Evolutionary conservation across 202 grass and related monocot genomes (phyloP).

Genomic region (Cymbopogon flexuosus): DNA sequence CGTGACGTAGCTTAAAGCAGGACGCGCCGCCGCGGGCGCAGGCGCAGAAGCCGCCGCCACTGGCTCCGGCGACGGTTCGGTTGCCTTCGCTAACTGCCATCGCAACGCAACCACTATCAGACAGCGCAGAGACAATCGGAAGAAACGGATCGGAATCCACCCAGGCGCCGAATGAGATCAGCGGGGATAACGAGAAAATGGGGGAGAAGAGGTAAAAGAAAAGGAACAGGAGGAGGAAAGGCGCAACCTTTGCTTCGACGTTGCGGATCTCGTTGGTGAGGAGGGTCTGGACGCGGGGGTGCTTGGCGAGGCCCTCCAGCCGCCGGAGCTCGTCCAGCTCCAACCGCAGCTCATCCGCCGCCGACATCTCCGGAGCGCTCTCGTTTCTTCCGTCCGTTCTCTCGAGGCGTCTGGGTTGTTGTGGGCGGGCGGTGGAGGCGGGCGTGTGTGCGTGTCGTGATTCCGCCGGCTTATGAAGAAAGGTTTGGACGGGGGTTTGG

Average conservation of each 20-base stretch:
- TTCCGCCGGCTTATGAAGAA: background rate
- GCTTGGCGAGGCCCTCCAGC: constrained; percentile 56
- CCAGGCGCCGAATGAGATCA: no score
- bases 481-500: constrained; percentile 3
- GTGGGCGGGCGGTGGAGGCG: background rate
- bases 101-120: background rate
- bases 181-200: background rate
- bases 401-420: background rate
- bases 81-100: constrained; percentile 36
- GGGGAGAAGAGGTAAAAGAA: background rate
- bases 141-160: background rate
- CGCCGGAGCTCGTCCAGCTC: constrained; percentile 77
- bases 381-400: background rate
- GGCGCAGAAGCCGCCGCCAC: background rate
- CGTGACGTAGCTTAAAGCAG: constrained; percentile 48
- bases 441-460: no score
- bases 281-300: constrained; percentile 61
- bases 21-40: background rate
- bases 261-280: constrained; percentile 65
- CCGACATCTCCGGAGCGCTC: constrained; percentile 34
- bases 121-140: background rate
- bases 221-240: background rate
- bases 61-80: constrained; percentile 22
- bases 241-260: constrained; percentile 56
- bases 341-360: constrained; percentile 54